Base-by-base conservation (phyloP, 495 filamentous ascomycete species). In the Penicillium mononematosum region DNA sequence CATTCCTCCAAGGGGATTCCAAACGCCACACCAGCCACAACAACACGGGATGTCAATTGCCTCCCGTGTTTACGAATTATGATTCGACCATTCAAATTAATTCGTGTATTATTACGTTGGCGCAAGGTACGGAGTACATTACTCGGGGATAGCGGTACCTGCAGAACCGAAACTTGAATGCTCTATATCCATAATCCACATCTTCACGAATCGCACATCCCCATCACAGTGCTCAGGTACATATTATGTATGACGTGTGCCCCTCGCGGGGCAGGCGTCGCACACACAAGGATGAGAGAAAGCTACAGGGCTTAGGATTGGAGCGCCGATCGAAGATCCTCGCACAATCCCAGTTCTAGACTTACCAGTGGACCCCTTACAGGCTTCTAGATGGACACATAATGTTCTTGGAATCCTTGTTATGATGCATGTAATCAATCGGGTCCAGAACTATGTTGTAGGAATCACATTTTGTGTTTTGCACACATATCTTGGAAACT, bases 251-350 rank as follows among this genome's bases (percentile, higher is more conserved):
- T 54, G 52, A 54, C 42, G 32, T 55, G 36, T 50, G 31, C 29
- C 51, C 51, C 51, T 12, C 41, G 42, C 7, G 43, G 53, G 53
- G 49, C 22, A 50, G 10, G 16, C 31, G 16, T 45, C 27, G 19
- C 22, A 31, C n/a, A 44, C 20, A 29, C 6, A 17, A 41, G 19
- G 25, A 25, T 24, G 29, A n/a, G 27, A 11, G 10, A 31, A 53
- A 36, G 29, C 32, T 36, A n/a, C 5, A 55, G 34, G 29, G 20
- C 42, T 39, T n/a, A 34, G 24, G 16, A 44, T 24, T 53, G 27
- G 50, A 43, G 39, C 36, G 31, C 31, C 42, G 51, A 55, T 55
- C 53, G 29, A 46, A 39, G 53, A 55, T 55, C 53, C 53, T 55
- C 31, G 16, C 9, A 10, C 11, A 24, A 44, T 41, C 29, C 32